phyloP scores from a whole-genome alignment of 2,329 filamentous ascomycete genomes.

The Aspergillus niger region DNA sequence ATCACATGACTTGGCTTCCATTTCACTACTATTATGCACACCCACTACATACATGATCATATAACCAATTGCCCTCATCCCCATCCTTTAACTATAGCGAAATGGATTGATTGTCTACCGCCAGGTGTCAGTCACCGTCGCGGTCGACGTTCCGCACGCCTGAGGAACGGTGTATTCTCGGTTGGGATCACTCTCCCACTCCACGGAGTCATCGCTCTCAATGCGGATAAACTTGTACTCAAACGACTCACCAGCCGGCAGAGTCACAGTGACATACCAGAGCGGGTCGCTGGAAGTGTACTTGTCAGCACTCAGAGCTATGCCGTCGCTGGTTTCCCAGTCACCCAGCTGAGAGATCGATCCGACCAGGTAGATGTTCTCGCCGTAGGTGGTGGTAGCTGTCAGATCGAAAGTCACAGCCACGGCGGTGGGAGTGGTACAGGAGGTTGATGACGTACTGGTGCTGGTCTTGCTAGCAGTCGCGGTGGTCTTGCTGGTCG shows the following conservation, averaged over 20 bases:
- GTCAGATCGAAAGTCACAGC: conserved; percentile 65
- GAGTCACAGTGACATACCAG: conserved; percentile 61
- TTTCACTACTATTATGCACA: neutral
- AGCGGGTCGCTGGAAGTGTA: conserved; percentile 63
- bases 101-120: conserved; percentile 15
- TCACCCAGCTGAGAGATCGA: conserved; percentile 60
- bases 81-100: neutral
- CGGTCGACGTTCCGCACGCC: conserved; percentile 35
- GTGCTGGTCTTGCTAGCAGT: conserved; percentile 17
- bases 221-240: conserved; percentile 71
- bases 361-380: conserved; percentile 68
- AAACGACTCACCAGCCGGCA: conserved; percentile 59
- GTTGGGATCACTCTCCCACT: conserved; percentile 65
- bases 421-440: conserved; percentile 45
- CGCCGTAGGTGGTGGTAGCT: conserved; percentile 60
- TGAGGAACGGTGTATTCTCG: conserved; percentile 44
- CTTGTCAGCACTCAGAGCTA: conserved; percentile 58
- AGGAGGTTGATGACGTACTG: conserved; percentile 15
- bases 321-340: conserved; percentile 60
- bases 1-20: neutral
- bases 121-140: conserved; percentile 44
- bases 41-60: neutral
- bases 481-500: conserved; percentile 23
- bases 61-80: neutral
- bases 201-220: conserved; percentile 54